Percentiles rank a stretch among this genome's conserved stretches.
Conservation (phyloP, 164 flowering plant genomes). For the Magnolia changhungtana region DNA sequence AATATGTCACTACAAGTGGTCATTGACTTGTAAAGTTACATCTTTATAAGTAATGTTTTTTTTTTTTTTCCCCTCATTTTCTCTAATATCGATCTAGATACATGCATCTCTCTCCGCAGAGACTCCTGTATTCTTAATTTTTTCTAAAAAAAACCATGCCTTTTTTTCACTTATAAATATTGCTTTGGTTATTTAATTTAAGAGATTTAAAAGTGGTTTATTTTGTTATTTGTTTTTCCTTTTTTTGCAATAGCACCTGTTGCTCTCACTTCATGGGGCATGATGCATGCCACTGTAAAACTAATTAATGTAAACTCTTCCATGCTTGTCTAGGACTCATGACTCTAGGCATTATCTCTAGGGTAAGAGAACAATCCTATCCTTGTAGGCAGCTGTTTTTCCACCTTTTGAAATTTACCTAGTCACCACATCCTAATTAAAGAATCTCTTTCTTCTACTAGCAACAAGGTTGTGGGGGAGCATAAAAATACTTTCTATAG, state of each 20-base stretch:
- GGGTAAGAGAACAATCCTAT: not conserved
- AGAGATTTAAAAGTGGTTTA: not conserved
- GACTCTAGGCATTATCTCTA: not conserved
- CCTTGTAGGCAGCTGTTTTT: not conserved
- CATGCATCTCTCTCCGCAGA: not conserved
- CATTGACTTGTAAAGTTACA: not conserved
- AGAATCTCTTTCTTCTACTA: not conserved
- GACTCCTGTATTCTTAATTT: not conserved
- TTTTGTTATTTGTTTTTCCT: not conserved
- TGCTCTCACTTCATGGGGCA: not conserved
- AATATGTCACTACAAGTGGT: not conserved
- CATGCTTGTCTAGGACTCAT: not conserved
- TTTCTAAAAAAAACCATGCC: not conserved
- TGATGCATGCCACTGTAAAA: not conserved
- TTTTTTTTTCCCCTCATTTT: not conserved
- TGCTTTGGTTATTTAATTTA: not conserved
- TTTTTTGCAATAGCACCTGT: not conserved
- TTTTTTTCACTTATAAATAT: not conserved
- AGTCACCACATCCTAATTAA: not conserved
- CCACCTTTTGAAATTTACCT: not conserved
- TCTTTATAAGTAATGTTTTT: not conserved
- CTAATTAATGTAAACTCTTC: not conserved
- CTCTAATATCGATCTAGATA: not conserved
- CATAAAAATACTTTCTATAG: not conserved
- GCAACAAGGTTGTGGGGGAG: not conserved